Conservation (phyloP, 257 asterid species). For the Fraxinus anomala region DNA sequence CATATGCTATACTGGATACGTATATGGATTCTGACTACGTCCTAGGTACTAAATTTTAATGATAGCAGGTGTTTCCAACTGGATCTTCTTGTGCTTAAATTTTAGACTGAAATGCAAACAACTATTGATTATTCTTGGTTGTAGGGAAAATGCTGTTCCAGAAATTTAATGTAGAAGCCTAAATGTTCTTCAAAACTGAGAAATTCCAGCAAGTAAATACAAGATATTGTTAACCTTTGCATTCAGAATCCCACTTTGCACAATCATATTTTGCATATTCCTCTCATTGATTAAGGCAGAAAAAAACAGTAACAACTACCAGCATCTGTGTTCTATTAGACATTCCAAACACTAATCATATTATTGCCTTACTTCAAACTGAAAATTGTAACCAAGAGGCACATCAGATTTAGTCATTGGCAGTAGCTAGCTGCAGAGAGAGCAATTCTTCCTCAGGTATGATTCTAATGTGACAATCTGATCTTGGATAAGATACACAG, state of each 20-base stretch:
- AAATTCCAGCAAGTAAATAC: not conserved
- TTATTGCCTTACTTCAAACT: not conserved
- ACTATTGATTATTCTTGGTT: not conserved
- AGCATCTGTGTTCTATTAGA: not conserved
- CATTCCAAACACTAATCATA: not conserved
- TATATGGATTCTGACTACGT: not conserved
- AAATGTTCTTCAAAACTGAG: not conserved
- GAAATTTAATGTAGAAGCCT: not conserved
- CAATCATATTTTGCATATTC: not conserved
- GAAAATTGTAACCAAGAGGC: constrained; percentile 1
- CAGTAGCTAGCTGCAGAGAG: constrained; percentile 88
- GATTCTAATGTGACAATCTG: constrained; percentile 74
- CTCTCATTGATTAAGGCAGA: not conserved
- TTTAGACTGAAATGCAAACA: not conserved
- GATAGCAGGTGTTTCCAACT: not conserved
- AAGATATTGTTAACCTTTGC: not conserved
- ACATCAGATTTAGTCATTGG: constrained; percentile 60
- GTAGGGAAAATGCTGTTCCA: not conserved
- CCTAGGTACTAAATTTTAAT: not conserved
- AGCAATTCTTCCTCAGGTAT: constrained; percentile 92
- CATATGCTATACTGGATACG: constrained; percentile 28
- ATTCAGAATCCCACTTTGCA: not conserved
- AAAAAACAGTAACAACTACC: not conserved
- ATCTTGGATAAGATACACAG: constrained; percentile 81
- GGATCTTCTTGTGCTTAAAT: not conserved